Evolutionary conservation across 202 grass and related monocot species (phyloP).

Genomic region (Setaria viridis): DNA sequence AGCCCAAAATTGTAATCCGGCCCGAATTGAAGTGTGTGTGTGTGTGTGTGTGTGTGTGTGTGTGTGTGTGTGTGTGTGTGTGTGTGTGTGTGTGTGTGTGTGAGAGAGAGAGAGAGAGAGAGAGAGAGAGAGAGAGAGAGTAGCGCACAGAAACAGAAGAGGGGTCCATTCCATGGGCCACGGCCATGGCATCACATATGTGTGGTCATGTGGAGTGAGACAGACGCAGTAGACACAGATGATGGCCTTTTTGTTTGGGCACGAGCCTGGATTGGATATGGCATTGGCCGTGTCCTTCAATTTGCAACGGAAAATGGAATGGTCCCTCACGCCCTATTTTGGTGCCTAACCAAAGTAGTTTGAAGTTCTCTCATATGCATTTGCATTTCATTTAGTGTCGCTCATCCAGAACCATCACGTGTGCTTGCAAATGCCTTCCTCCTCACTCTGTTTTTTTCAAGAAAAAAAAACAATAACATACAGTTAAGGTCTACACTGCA

Average conservation of each 20-base stretch:
- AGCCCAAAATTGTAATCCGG: neutral
- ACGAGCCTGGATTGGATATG: neutral
- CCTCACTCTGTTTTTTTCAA: neutral
- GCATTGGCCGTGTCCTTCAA: neutral
- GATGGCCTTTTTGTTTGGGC: constrained; percentile 20
- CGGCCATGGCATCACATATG: neutral
- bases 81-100: neutral
- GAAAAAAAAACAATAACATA: neutral
- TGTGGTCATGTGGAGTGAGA: neutral
- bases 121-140: neutral
- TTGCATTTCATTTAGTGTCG: no score
- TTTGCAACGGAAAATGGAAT: constrained; percentile 21
- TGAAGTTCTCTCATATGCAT: no score
- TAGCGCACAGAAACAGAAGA: neutral
- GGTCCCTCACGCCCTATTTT: constrained; percentile 21
- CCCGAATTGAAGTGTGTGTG: neutral
- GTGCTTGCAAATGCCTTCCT: neutral
- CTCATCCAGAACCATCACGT: constrained; percentile 34
- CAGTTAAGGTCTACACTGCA: neutral
- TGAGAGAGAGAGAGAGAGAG: neutral
- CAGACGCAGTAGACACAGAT: neutral
- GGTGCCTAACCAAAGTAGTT: neutral
- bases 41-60: neutral
- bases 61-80: neutral
- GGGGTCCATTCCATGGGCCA: neutral